Evolutionary conservation across 2,329 filamentous ascomycete species (phyloP), one percentile per base, ranked within the genome.

Genomic region (Penicillium sp.): DNA sequence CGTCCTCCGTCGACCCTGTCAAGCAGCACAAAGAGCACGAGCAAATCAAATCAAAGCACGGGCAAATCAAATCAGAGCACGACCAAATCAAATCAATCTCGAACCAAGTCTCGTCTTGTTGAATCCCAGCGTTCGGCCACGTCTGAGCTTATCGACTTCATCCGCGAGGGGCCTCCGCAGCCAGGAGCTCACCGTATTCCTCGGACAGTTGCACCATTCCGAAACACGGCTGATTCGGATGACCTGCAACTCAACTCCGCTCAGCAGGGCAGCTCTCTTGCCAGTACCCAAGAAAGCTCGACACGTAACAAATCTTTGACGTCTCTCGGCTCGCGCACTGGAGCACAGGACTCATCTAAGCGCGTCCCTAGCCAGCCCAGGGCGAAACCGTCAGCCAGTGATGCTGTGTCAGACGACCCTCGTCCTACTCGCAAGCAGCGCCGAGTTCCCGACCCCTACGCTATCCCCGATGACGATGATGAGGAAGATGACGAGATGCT

Each of bases 131-230:
- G 78, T 46, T 83, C 84, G 45, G 86, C 86, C 58, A 95, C 86
- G 50, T 88, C 89, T 11, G 94, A 96, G 54, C 76, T 99, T 51
- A 96, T 96, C 59, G 92, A 97, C 68, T 97, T 99, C 69, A 95
- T 99, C 58, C 86, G 92, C 41, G 86, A 90, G 67, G 92, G 92
- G 0, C 91, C 91, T 3, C 87, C 89, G 0, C 80, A 76, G 54
- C 68, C 75, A 40, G 79, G 80, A 24, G 81, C 82, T 56, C 88
- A 85, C 52, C 85, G 89, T 22, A 94, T 95, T 55, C 88, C 90
- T 38, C 85, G 89, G 16, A 83, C 82, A n/a, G 86, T 94, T 11
- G 90, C 91, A 9, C 90, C 91, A 1, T 95, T 95, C 76, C 82
- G 90, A 48, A 86, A 81, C 31, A 92, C 90, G 0, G 88, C 92